A percentile compares a stretch with the other conserved stretches of the same genome.
Conservation (phyloP, 1,139 yeast species). For the Sugiyamaella paludigena region DNA sequence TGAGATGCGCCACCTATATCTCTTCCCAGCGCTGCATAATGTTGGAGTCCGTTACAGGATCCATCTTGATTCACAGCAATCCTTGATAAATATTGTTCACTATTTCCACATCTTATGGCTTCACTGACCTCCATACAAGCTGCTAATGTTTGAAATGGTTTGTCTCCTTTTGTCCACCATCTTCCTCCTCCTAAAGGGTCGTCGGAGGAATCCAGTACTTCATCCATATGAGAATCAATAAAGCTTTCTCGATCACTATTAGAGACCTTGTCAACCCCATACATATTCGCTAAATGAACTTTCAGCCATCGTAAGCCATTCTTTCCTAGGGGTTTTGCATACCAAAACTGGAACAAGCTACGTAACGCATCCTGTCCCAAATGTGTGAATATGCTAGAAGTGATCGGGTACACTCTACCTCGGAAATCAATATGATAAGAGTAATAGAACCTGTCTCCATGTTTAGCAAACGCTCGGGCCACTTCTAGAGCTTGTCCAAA, state of each 20-base stretch:
- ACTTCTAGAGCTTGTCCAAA: slow-evolving; percentile 66
- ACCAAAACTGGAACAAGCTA: slow-evolving; percentile 62
- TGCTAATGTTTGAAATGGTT: slow-evolving; percentile 68
- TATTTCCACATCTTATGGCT: slow-evolving; percentile 52
- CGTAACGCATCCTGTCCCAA: slow-evolving; percentile 65
- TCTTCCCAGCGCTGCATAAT: slow-evolving; percentile 73
- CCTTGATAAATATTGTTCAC: slow-evolving; percentile 52
- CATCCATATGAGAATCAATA: slow-evolving; percentile 48
- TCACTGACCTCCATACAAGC: slow-evolving; percentile 59
- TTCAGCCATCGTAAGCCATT: slow-evolving; percentile 62
- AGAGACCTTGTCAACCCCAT: slow-evolving; percentile 61
- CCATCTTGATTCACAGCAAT: slow-evolving; percentile 73
- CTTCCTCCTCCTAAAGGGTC: slow-evolving; percentile 44
- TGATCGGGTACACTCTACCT: slow-evolving; percentile 92
- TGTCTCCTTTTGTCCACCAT: slow-evolving; percentile 65
- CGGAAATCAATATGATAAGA: slow-evolving; percentile 93
- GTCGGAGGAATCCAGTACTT: slow-evolving; percentile 50
- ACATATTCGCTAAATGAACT: slow-evolving; percentile 64
- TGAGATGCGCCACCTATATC: slow-evolving; percentile 65
- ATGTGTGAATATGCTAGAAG: slow-evolving; percentile 64
- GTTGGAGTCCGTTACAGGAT: slow-evolving; percentile 73
- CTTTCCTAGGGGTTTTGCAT: slow-evolving; percentile 56
- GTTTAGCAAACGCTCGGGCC: slow-evolving; percentile 64
- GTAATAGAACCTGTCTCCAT: slow-evolving; percentile 76
- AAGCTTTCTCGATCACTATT: slow-evolving; percentile 53